Conservation (phyloP, 148 eudicot genomes). For the Dysphania ambrosioides region DNA sequence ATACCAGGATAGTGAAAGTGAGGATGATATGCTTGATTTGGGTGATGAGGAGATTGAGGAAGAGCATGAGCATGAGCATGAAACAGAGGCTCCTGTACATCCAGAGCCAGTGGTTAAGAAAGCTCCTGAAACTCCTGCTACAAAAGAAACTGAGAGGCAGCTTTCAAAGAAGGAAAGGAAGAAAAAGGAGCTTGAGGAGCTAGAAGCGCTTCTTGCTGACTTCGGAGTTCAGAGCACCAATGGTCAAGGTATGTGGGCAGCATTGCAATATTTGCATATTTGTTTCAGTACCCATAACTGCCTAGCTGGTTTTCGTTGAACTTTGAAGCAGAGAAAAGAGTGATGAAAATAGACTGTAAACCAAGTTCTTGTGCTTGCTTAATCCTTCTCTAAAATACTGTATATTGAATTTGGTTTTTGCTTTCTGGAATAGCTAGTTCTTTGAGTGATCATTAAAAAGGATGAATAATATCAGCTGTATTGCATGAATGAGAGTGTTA, state of each 20-base stretch:
- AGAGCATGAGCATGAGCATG: constrained; percentile 62
- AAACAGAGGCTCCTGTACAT: constrained; percentile 48
- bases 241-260: constrained; percentile 41
- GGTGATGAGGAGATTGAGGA: constrained; percentile 83
- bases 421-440: background rate
- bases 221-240: constrained; percentile 47
- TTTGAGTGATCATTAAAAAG: background rate
- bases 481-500: background rate
- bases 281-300: background rate
- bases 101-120: constrained; percentile 51
- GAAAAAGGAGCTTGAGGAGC: constrained; percentile 96
- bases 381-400: background rate
- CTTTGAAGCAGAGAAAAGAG: too few relatives aligned
- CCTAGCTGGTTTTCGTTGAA: background rate
- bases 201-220: constrained; percentile 89
- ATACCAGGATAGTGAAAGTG: constrained; percentile 92
- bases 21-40: constrained; percentile 79
- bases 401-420: constrained; percentile 5
- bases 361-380: background rate
- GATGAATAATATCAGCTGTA: background rate
- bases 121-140: constrained; percentile 48
- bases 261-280: background rate
- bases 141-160: constrained; percentile 84
- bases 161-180: constrained; percentile 89
- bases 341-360: background rate